Evolutionary conservation across 768 basidiomycete species (phyloP).

Genomic region (Neoboletus magnificus): DNA sequence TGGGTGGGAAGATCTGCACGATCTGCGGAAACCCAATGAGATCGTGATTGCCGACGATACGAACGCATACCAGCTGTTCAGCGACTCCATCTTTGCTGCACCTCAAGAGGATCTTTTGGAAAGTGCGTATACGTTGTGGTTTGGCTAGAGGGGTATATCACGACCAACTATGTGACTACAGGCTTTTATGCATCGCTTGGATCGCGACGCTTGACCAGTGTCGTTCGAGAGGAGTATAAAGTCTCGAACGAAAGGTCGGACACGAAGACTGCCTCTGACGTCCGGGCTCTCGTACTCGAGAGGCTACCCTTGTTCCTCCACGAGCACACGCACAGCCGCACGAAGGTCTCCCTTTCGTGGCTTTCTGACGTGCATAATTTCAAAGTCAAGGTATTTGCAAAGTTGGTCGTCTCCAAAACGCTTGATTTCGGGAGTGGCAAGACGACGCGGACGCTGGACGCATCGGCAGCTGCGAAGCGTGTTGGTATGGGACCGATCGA

Average conservation of each 20-base stretch:
- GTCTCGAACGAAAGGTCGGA: slow-evolving; percentile 49
- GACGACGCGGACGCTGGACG: slow-evolving; percentile 56
- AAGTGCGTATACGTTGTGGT: slow-evolving; percentile 38
- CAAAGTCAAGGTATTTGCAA: slow-evolving; percentile 64
- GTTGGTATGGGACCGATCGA: slow-evolving; percentile 60
- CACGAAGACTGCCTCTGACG: slow-evolving; percentile 47
- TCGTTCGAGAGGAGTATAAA: slow-evolving; percentile 78
- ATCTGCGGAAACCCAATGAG: slow-evolving; percentile 64
- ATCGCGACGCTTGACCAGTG: slow-evolving; percentile 62
- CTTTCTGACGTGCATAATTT: slow-evolving; percentile 62
- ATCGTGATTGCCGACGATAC: slow-evolving; percentile 87
- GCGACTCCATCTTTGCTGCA: slow-evolving; percentile 68
- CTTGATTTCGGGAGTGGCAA: slow-evolving; percentile 51
- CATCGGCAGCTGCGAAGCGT: slow-evolving; percentile 66
- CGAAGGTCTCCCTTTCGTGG: slow-evolving; percentile 63
- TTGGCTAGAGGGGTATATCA: neutral
- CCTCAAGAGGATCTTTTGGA: slow-evolving; percentile 92
- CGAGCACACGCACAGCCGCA: slow-evolving; percentile 72
- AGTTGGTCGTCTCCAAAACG: slow-evolving; percentile 59
- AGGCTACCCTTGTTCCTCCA: slow-evolving; percentile 88
- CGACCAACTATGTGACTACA: slow-evolving; percentile 21
- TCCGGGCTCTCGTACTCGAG: slow-evolving; percentile 68
- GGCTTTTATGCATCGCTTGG: slow-evolving; percentile 79
- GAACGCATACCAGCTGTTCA: slow-evolving; percentile 75
- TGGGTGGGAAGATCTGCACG: slow-evolving; percentile 69